phyloP scores from a whole-genome alignment of 2,329 filamentous ascomycete genomes.

The Dissoconium aciculare region DNA sequence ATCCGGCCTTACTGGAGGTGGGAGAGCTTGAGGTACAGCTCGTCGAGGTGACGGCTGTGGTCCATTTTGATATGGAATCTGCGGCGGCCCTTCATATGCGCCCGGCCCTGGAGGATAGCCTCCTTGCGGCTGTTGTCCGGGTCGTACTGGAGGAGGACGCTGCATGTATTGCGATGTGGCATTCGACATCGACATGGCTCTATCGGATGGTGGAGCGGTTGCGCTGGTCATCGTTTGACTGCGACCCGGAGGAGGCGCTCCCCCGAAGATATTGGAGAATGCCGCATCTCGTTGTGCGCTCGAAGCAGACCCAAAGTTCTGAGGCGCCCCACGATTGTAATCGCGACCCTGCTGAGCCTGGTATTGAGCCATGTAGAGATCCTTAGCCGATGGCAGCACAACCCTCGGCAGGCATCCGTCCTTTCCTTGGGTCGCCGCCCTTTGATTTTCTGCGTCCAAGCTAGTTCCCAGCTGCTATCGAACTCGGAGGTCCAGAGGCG shows the following conservation, averaged over 20 bases:
- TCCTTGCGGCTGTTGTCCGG: constrained; percentile 23
- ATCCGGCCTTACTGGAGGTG: constrained; percentile 46
- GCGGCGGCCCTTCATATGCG: constrained; percentile 15
- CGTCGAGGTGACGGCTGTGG: constrained; percentile 26
- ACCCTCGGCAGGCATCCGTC: constrained; percentile 12
- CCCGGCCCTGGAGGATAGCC: constrained; percentile 25
- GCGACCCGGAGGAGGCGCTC: constrained; percentile 68
- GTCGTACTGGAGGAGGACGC: constrained; percentile 47
- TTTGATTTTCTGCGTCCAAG: too few relatives aligned
- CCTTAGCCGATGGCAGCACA: constrained; percentile 1
- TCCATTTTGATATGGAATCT: constrained; percentile 15
- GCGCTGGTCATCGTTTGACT: constrained; percentile 92
- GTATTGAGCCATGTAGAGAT: constrained; percentile 45
- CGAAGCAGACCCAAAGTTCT: constrained; percentile 38
- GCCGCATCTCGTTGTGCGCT: constrained; percentile 73
- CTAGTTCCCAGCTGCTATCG: too few relatives aligned
- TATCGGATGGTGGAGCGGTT: constrained; percentile 44
- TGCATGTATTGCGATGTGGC: constrained; percentile 40
- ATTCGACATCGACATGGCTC: constrained; percentile 54
- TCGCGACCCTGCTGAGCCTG: constrained; percentile 46
- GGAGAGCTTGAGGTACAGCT: constrained; percentile 31
- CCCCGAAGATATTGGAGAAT: constrained; percentile 91
- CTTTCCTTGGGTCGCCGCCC: constrained; percentile 6
- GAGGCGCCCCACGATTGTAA: constrained; percentile 27
- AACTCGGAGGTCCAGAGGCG: too few relatives aligned